Percentiles rank a stretch among this genome's conserved stretches.
Evolutionary conservation across 352 stramenopile species (phyloP).

Genomic region (Globisporangium splendens): DNA sequence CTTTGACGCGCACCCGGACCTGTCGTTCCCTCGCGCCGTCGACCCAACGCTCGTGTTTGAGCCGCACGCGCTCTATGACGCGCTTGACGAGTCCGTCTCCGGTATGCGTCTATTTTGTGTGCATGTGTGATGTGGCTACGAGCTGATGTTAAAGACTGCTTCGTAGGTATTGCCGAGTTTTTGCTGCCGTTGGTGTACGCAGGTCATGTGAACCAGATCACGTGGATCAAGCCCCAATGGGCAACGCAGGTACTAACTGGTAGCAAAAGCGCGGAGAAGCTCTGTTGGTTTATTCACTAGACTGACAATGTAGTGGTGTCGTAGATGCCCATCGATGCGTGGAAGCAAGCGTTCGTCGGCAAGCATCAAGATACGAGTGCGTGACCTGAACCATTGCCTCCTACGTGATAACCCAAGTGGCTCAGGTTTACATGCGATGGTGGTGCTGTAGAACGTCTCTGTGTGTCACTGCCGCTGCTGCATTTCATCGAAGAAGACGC

Average conservation of each 20-base stretch:
- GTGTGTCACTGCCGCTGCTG: slow-evolving; percentile 46
- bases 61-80: slow-evolving; percentile 69
- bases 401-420: background rate
- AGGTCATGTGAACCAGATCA: slow-evolving; percentile 69
- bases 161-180: slow-evolving; percentile 82
- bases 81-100: slow-evolving; percentile 53
- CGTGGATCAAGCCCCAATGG: slow-evolving; percentile 85
- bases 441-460: slow-evolving; percentile 24
- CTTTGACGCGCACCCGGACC: slow-evolving; percentile 83
- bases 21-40: slow-evolving; percentile 58
- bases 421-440: background rate
- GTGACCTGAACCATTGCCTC: background rate
- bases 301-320: background rate
- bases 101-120: slow-evolving; percentile 11
- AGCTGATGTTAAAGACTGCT: too few relatives aligned
- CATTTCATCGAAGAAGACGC: slow-evolving; percentile 79
- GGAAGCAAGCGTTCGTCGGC: slow-evolving; percentile 15
- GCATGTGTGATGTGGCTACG: background rate
- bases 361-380: slow-evolving; percentile 9
- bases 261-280: too few relatives aligned
- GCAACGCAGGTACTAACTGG: slow-evolving; percentile 39
- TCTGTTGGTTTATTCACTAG: too few relatives aligned
- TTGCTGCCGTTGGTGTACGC: slow-evolving; percentile 74
- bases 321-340: slow-evolving; percentile 2
- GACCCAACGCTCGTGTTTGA: slow-evolving; percentile 52